Percentiles rank a stretch among this genome's conserved stretches.
These are phyloP conservation scores for Triangularia setosa DNA, from an alignment of 2,329 filamentous ascomycete genomes.

Conservation along the genomic window DNA sequence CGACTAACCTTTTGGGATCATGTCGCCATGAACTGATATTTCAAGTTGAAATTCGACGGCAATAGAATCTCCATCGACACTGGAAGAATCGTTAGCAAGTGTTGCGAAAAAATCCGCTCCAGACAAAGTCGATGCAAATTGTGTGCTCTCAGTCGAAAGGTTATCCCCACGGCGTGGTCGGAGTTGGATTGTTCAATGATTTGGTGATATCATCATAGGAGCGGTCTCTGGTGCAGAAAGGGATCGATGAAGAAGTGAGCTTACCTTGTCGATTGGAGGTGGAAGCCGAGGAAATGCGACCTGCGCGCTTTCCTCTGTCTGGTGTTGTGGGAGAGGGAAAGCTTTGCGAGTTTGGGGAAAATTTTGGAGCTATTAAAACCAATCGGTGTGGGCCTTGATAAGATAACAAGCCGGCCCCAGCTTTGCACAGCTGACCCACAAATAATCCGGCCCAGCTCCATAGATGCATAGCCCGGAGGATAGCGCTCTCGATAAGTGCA, in stretches of 20 bases:
- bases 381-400: constrained; percentile 23
- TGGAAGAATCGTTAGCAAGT: constrained; percentile 22
- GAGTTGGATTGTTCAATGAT: constrained; percentile 60
- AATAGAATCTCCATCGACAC: constrained; percentile 14
- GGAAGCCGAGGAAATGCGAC: not conserved
- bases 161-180: constrained; percentile 56
- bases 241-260: constrained; percentile 7
- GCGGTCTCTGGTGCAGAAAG: constrained; percentile 13
- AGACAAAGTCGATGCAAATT: constrained; percentile 17
- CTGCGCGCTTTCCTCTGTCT: constrained; percentile 10
- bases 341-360: constrained; percentile 22
- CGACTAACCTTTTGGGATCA: constrained; percentile 45
- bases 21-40: not conserved
- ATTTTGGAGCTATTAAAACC: constrained; percentile 22
- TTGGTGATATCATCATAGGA: constrained; percentile 42
- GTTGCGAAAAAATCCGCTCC: constrained; percentile 5
- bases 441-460: not conserved
- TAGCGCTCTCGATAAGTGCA: not conserved
- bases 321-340: constrained; percentile 20
- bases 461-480: constrained; percentile 9
- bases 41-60: not conserved
- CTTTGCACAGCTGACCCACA: not conserved
- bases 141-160: constrained; percentile 51
- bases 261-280: constrained; percentile 28
- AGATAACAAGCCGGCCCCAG: constrained; percentile 9